Evolutionary conservation across 1,139 yeast species (phyloP), one percentile per base, ranked within the genome.

Genomic region (Sugiyamaella pinicola): DNA sequence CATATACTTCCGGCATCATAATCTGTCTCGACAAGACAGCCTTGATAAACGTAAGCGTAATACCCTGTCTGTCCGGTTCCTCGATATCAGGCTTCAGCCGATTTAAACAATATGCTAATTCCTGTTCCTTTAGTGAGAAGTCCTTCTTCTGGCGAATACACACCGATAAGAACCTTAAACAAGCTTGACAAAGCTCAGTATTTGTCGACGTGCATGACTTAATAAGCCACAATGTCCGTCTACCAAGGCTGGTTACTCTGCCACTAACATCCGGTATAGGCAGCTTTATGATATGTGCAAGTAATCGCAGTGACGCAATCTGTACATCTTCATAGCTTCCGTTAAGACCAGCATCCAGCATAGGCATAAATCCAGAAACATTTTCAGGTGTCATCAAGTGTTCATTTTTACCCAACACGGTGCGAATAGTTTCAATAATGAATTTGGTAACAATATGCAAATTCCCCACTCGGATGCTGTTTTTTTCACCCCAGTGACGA

Each of bases 1-100:
- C 98, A 65, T 95, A 93, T 2, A 95, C 80, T 66, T 93, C 98
- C 0, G 98, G 93, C 35, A 91, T 74, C 78, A 86, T 75, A 15
- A 87, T 74, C 62, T 84, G 91, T 58, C 85, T 84, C 8, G 86
- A 71, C 40, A 91, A 77, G 26, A 91, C 78, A 0, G 96, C 81
- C 60, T 84, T 86, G 63, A 93, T 71, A 62, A 93, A 90, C 51
- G 84, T 83, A 68, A 91, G 89, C 0, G 97, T 96, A 50, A 88
- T 76, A 39, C 96, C 93, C 69, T 93, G 98, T 56, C 85, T 81
- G 61, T 82, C 85, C 2, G 96, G 96, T 63, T 93, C 97, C 64
- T 88, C 95, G 55, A 95, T 73, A 70, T 93, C 99, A 1, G 97
- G 96, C 65, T 81, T 83, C 53, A 93, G 75, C 58, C 89, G 79